These are phyloP conservation scores for Hypoxylon sp. DNA, from an alignment of 2,329 filamentous ascomycete species.

Conservation along the genomic window DNA sequence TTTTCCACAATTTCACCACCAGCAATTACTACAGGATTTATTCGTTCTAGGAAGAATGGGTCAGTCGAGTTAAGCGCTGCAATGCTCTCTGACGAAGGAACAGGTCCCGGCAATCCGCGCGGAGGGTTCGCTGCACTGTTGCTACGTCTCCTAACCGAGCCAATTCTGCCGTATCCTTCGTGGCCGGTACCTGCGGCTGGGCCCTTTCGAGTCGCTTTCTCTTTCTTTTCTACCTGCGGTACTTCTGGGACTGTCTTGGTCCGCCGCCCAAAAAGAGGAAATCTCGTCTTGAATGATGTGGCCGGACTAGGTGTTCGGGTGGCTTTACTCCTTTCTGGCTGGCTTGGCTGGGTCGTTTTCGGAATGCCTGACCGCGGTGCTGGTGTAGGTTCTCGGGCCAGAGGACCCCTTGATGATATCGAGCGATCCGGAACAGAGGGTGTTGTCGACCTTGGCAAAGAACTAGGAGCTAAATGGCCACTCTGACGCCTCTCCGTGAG, in stretches of 20 bases:
- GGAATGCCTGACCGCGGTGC: conserved; percentile 45
- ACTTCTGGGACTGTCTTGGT: conserved; percentile 72
- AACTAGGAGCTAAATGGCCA: conserved; percentile 53
- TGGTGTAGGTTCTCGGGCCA: conserved; percentile 54
- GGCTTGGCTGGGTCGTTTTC: conserved; percentile 42
- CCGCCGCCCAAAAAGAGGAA: conserved; percentile 82
- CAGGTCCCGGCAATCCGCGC: conserved; percentile 59
- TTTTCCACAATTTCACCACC: conserved; percentile 74
- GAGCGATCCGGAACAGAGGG: conserved; percentile 52
- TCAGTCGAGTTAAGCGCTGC: conserved; percentile 61
- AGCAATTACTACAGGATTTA: conserved; percentile 75
- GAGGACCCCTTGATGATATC: conserved; percentile 47
- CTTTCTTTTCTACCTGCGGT: conserved; percentile 65
- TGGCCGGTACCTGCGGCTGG: conserved; percentile 94
- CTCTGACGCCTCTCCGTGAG: conserved; percentile 62
- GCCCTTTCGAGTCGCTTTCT: conserved; percentile 75
- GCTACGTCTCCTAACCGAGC: conserved; percentile 72
- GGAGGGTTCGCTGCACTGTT: conserved; percentile 65
- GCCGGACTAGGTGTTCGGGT: conserved; percentile 67
- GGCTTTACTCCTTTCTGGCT: conserved; percentile 46
- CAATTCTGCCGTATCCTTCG: conserved; percentile 82
- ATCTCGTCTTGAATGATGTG: conserved; percentile 71
- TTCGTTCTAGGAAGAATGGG: conserved; percentile 70
- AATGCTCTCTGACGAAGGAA: conserved; percentile 66
- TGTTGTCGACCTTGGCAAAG: conserved; percentile 53